phyloP scores from a whole-genome alignment of 306 rosid species.

The Cyamopsis tetragonoloba region DNA sequence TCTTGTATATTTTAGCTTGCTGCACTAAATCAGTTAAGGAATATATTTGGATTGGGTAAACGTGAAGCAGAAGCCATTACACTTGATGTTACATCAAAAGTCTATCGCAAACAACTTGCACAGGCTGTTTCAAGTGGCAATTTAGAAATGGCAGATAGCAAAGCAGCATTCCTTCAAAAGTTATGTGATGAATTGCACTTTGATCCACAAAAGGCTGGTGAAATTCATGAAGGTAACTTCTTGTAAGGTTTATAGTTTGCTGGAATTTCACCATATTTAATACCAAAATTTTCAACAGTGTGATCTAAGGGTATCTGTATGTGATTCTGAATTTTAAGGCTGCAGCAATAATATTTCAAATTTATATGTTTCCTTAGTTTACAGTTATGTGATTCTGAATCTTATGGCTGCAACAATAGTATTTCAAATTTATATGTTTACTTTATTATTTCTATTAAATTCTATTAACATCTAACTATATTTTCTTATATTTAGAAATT shows the following conservation, averaged over 20 bases:
- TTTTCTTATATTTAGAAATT: constrained; percentile 52
- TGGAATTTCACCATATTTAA: constrained; percentile 7
- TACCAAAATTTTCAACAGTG: background rate
- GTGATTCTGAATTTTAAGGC: background rate
- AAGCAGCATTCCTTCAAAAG: constrained; percentile 92
- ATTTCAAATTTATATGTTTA: constrained; percentile 4
- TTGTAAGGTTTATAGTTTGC: background rate
- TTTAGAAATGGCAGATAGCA: constrained; percentile 87
- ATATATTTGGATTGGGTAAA: constrained; percentile 90
- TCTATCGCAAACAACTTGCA: constrained; percentile 74
- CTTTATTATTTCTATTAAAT: constrained; percentile 11
- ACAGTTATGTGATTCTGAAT: constrained; percentile 5
- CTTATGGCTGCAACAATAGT: background rate
- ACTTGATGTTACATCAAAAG: constrained; percentile 73
- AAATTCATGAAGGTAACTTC: constrained; percentile 83
- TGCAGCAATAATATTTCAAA: background rate
- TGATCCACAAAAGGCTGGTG: constrained; percentile 87
- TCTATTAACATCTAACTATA: constrained; percentile 29
- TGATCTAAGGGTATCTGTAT: background rate
- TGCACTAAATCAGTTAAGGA: constrained; percentile 72
- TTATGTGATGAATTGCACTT: constrained; percentile 79
- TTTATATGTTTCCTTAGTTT: background rate
- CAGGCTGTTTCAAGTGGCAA: constrained; percentile 66
- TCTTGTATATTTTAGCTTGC: constrained; percentile 49
- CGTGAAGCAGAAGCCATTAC: constrained; percentile 83